Percentiles rank a stretch among this genome's conserved stretches.
Conservation (phyloP, 768 basidiomycete genomes). For the Leccinum uliginosum region DNA sequence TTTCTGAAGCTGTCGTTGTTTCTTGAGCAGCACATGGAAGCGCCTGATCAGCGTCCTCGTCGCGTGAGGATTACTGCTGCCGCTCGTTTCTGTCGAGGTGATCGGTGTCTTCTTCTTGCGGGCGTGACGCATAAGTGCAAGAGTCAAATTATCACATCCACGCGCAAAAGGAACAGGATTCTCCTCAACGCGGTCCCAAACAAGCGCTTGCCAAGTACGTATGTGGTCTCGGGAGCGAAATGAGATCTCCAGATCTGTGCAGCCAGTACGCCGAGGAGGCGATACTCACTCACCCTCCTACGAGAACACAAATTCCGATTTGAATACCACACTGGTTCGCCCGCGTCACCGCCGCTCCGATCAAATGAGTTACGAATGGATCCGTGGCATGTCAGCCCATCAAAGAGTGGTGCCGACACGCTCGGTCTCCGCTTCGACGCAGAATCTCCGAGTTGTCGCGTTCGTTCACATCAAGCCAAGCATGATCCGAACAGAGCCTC, state of each 20-base stretch:
- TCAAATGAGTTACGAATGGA: background rate
- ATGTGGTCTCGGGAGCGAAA: background rate
- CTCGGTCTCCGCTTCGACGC: background rate
- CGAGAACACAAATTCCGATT: too few species aligned
- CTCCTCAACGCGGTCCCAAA: too few species aligned
- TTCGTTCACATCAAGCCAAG: background rate
- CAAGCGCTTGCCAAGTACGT: too few species aligned
- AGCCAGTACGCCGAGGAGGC: too few species aligned
- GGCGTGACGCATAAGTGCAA: constrained; percentile 11
- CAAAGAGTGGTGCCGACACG: background rate
- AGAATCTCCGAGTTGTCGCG: background rate
- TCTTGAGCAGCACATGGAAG: constrained; percentile 79
- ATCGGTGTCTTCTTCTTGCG: constrained; percentile 45
- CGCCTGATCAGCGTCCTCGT: constrained; percentile 72
- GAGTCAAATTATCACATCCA: background rate
- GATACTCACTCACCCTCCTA: too few species aligned
- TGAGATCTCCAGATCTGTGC: background rate
- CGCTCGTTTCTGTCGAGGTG: constrained; percentile 25
- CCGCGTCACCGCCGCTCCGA: background rate
- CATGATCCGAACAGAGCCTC: background rate
- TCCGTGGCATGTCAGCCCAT: background rate
- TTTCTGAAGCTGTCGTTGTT: constrained; percentile 49
- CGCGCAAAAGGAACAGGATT: background rate
- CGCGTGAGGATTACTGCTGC: constrained; percentile 51
- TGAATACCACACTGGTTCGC: background rate